phyloP scores from a whole-genome alignment of 2,329 filamentous ascomycete genomes.

The Apiospora arundinis region DNA sequence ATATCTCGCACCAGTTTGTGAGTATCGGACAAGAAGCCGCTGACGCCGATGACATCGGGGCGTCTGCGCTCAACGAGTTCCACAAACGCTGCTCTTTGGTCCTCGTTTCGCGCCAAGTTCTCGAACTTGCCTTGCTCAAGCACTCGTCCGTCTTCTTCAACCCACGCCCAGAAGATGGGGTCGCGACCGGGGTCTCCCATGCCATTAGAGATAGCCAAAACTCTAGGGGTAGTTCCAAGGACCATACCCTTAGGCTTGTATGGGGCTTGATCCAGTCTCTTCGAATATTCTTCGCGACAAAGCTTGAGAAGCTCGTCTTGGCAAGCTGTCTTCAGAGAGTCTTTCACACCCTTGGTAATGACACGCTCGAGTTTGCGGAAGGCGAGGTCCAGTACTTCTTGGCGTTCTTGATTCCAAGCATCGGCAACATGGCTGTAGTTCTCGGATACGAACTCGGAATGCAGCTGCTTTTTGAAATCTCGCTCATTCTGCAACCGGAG shows the following conservation, averaged over 20 bases:
- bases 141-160: conserved; percentile 90
- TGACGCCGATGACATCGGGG: conserved; percentile 89
- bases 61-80: conserved; percentile 80
- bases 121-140: conserved; percentile 87
- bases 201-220: conserved; percentile 87
- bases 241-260: conserved; percentile 95
- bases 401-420: conserved; percentile 89
- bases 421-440: conserved; percentile 95
- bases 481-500: conserved; percentile 78
- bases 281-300: conserved; percentile 87
- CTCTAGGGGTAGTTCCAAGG: conserved; percentile 84
- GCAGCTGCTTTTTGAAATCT: conserved; percentile 77
- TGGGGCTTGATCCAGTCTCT: conserved; percentile 91
- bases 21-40: conserved; percentile 87
- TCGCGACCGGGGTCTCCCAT: conserved; percentile 76
- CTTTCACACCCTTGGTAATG: conserved; percentile 91
- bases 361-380: conserved; percentile 82
- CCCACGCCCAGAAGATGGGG: conserved; percentile 87
- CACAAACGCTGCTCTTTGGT: conserved; percentile 72
- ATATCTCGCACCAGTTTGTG: conserved; percentile 83
- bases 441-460: conserved; percentile 87
- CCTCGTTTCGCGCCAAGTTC: conserved; percentile 76
- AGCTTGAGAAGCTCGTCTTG: conserved; percentile 89
- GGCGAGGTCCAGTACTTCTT: conserved; percentile 82
- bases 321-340: conserved; percentile 90